phyloP scores from a whole-genome alignment of 495 filamentous ascomycete species.

The Xylaria acuta region DNA sequence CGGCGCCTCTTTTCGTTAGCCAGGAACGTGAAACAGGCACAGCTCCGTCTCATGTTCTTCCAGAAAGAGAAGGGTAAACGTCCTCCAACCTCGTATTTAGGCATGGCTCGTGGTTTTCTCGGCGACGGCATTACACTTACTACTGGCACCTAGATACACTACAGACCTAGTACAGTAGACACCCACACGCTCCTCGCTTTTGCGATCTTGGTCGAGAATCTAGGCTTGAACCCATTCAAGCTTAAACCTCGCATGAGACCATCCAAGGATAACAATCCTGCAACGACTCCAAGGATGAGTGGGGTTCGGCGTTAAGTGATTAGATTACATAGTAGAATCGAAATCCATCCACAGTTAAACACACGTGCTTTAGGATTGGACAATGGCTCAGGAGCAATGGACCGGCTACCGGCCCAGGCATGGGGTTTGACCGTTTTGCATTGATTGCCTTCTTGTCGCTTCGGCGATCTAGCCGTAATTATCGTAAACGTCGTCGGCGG shows the following conservation, averaged over 20 bases:
- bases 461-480: not conserved
- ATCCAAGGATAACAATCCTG: constrained; percentile 7
- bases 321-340: not conserved
- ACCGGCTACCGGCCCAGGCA: constrained; percentile 10
- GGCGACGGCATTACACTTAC: constrained; percentile 8
- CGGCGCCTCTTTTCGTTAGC: constrained; percentile 11
- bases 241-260: not conserved
- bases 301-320: constrained; percentile 5
- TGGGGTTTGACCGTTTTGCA: constrained; percentile 2
- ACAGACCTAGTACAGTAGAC: not conserved
- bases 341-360: not conserved
- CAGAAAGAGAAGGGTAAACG: constrained; percentile 16
- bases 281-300: not conserved
- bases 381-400: constrained; percentile 4
- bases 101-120: not conserved
- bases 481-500: constrained; percentile 6
- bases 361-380: not conserved
- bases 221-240: not conserved
- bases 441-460: constrained; percentile 16
- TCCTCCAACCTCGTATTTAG: not conserved
- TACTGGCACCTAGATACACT: not conserved
- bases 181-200: not conserved
- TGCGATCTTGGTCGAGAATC: constrained; percentile 10
- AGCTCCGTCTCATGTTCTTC: constrained; percentile 23
- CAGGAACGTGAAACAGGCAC: constrained; percentile 29